Conservation (phyloP, 345 rosid genomes). For the Schrenkiella parvula region DNA sequence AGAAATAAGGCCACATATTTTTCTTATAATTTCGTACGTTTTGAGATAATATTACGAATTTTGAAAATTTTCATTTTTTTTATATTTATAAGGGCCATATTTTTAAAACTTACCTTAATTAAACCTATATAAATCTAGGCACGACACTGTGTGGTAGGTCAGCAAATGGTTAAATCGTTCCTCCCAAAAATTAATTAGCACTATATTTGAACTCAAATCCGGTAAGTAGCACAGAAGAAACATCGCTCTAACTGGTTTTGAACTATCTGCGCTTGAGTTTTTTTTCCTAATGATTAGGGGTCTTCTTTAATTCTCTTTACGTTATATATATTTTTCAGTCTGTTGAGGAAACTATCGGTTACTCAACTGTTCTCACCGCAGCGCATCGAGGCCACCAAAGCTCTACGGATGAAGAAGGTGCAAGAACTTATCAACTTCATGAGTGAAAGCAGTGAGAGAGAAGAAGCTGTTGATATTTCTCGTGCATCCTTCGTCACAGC, state of each 20-base stretch:
- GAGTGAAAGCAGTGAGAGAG: slow-evolving; percentile 18
- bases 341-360: slow-evolving; percentile 13
- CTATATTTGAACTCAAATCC: not conserved
- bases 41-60: too few species aligned
- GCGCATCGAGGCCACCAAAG: slow-evolving; percentile 12
- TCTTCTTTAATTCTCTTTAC: not conserved
- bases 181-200: not conserved
- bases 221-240: not conserved
- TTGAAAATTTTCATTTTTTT: too few species aligned
- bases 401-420: slow-evolving; percentile 23
- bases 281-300: not conserved
- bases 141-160: too few species aligned
- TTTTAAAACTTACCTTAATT: too few species aligned
- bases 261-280: not conserved
- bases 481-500: slow-evolving; percentile 23
- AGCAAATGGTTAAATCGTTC: not conserved
- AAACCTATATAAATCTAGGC: too few species aligned
- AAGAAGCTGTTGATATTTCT: slow-evolving; percentile 28
- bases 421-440: slow-evolving; percentile 21
- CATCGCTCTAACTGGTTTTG: not conserved
- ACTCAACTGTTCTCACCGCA: slow-evolving; percentile 23
- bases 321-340: slow-evolving; percentile 1
- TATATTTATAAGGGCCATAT: too few species aligned
- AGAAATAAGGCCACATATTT: too few species aligned
- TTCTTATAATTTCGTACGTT: too few species aligned